Percentiles rank a stretch among this genome's conserved stretches.
These are phyloP conservation scores for Odonthalia washingtoniensis DNA, from an alignment of 31 red algal genomes.

Conservation along the genomic window DNA sequence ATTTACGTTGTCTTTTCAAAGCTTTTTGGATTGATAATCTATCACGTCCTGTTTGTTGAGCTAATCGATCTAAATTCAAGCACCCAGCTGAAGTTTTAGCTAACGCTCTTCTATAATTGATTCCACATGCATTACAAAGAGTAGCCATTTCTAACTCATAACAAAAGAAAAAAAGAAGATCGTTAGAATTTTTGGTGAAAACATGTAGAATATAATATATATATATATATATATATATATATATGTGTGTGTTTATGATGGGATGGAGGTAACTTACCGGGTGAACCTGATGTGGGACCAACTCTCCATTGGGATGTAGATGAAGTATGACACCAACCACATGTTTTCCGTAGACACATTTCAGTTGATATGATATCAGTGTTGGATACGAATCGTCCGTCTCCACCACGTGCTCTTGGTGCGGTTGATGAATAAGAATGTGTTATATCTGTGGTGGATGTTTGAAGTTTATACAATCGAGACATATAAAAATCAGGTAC, in stretches of 20 bases:
- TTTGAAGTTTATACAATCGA: no score
- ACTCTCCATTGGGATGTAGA: constrained; percentile 51
- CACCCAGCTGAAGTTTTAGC: constrained; percentile 7
- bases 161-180: no score
- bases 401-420: constrained; percentile 44
- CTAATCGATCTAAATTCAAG: constrained; percentile 37
- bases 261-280: constrained; percentile 51
- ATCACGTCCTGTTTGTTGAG: constrained; percentile 29
- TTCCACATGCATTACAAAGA: constrained; percentile 59
- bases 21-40: constrained; percentile 55
- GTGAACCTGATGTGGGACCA: constrained; percentile 39
- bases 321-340: constrained; percentile 45
- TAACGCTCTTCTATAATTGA: constrained; percentile 51
- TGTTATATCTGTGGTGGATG: no score
- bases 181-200: no score
- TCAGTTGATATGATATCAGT: constrained; percentile 8
- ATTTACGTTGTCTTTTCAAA: constrained; percentile 46
- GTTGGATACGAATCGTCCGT: constrained; percentile 47
- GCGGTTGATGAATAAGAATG: no score
- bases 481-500: no score
- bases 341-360: constrained; percentile 18
- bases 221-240: no score
- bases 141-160: constrained; percentile 42
- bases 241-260: no score
- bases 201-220: no score